A percentile compares a stretch with the other conserved stretches of the same genome.
Evolutionary conservation across 2,329 filamentous ascomycete species (phyloP).

Genomic region (Fusarium sp.): DNA sequence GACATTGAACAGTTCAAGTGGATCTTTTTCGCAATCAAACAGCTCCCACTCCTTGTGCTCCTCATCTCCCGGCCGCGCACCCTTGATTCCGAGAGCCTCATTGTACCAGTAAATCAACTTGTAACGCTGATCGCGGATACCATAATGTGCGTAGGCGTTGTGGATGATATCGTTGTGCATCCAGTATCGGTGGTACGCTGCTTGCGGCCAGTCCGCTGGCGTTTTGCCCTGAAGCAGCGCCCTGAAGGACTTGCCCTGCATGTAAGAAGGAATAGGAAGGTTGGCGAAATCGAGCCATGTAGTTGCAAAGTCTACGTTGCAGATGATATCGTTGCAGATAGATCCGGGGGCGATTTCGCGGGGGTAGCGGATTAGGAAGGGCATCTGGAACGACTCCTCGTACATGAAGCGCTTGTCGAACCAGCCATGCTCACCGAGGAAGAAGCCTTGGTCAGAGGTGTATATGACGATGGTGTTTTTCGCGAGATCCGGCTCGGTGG

Average conservation of each 20-base stretch:
- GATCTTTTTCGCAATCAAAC: slow-evolving; percentile 67
- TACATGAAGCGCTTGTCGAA: slow-evolving; percentile 74
- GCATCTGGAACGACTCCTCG: slow-evolving; percentile 71
- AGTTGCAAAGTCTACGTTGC: slow-evolving; percentile 69
- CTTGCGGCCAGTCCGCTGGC: slow-evolving; percentile 63
- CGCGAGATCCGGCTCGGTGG: slow-evolving; percentile 55
- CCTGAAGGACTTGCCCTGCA: slow-evolving; percentile 66
- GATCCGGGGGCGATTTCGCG: slow-evolving; percentile 56
- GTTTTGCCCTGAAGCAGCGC: slow-evolving; percentile 55
- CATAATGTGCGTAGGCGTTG: slow-evolving; percentile 68
- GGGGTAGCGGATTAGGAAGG: slow-evolving; percentile 65
- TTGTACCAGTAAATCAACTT: slow-evolving; percentile 73
- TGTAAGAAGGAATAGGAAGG: slow-evolving; percentile 61
- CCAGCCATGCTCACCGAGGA: slow-evolving; percentile 71
- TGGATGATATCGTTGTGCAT: slow-evolving; percentile 70
- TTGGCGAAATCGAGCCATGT: slow-evolving; percentile 64
- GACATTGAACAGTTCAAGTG: slow-evolving; percentile 64
- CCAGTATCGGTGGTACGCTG: slow-evolving; percentile 71
- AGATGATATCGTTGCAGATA: slow-evolving; percentile 64
- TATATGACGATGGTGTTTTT: slow-evolving; percentile 68
- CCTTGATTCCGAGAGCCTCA: slow-evolving; percentile 62
- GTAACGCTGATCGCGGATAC: slow-evolving; percentile 65
- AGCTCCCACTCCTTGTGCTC: slow-evolving; percentile 68
- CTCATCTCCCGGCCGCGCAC: slow-evolving; percentile 58
- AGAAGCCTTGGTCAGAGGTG: slow-evolving; percentile 70